Evolutionary conservation across 2,329 filamentous ascomycete species (phyloP), one percentile per base, ranked within the genome.

Genomic region (Pleomassaria siparia): DNA sequence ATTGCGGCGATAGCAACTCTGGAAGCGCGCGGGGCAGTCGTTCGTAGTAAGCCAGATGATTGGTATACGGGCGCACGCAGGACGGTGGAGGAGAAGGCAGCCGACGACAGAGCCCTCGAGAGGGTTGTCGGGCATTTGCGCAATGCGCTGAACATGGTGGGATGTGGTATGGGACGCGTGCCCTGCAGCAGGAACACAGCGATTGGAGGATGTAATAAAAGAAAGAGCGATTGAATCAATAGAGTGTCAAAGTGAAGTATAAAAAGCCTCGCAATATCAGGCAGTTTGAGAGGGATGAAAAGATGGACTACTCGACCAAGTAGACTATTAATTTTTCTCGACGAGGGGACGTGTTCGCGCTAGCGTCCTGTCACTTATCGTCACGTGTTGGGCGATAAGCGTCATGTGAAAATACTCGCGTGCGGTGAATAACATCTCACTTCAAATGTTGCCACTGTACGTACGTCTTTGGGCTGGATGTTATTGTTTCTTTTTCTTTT

Each of bases 101-200:
- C 46, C 43, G 60, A 51, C 13, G 62, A 56, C 16, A 69, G 44
- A 46, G 54, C 61, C 53, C 66, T 63, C 45, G 69, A 62, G 43
- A 74, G 57, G 32, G 63, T 65, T 51, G 67, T 63, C 51, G 71
- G 62, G 51, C 69, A 72, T 71, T 66, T 72, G 65, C 71, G 64
- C 43, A 72, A 50, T 53, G 70, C 67, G 53, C 58, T 62, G 47
- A 72, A 65, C 71, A 87, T 21, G 76, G 69, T 64, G 56, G 47
- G 24, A 44, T 43, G n/a, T n/a, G 47, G 50, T 33, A 47, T 46
- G 49, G 37, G 42, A 40, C 26, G 45, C 40, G 49, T 49, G 37
- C 28, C n/a, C 37, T 41, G 22, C 18, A 13, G 13, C 16, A 18
- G 47, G 28, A 44, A 15, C 39, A 39, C 15, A 15, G 50, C 52